These are phyloP conservation scores for Celoporthe dispersa DNA, from an alignment of 2,329 filamentous ascomycete genomes.

Conservation along the genomic window DNA sequence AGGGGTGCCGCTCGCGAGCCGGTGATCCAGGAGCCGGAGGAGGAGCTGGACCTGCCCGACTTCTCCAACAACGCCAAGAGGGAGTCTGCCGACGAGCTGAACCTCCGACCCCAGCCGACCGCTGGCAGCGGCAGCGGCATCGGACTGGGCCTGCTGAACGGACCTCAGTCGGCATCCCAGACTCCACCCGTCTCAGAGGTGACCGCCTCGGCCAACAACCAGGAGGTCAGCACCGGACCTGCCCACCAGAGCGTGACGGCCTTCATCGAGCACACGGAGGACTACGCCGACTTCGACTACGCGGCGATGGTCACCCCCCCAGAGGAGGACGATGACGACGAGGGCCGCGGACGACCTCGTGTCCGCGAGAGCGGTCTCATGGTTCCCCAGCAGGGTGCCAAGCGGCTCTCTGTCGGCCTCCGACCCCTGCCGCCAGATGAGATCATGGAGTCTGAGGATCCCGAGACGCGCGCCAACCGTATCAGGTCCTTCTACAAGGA, in stretches of 20 bases:
- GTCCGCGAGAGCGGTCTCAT: constrained; percentile 47
- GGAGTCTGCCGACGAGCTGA: constrained; percentile 25
- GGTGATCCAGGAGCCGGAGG: constrained; percentile 10
- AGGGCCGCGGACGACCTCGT: constrained; percentile 43
- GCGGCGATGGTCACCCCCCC: constrained; percentile 20
- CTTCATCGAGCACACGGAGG: constrained; percentile 39
- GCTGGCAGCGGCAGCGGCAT: constrained; percentile 19
- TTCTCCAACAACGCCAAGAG: constrained; percentile 23
- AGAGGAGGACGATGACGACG: constrained; percentile 29
- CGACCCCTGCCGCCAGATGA: constrained; percentile 89
- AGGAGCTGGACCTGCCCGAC: constrained; percentile 23
- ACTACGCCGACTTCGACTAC: constrained; percentile 41
- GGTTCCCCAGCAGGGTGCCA: constrained; percentile 59
- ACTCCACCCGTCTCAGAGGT: constrained; percentile 20
- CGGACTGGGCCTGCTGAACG: constrained; percentile 28
- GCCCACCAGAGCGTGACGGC: constrained; percentile 33
- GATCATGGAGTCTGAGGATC: constrained; percentile 78
- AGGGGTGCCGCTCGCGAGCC: constrained; percentile 28
- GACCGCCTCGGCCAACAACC: constrained; percentile 14
- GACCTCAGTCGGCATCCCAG: constrained; percentile 16
- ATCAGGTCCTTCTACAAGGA: constrained; percentile 99
- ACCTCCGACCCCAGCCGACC: constrained; percentile 9
- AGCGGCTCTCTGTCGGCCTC: constrained; percentile 71
- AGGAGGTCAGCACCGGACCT: constrained; percentile 26
- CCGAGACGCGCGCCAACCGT: constrained; percentile 91